Evolutionary conservation across 305 asterid species (phyloP), one percentile per base, ranked within the genome.

Genomic region (Rubia tinctorum): DNA sequence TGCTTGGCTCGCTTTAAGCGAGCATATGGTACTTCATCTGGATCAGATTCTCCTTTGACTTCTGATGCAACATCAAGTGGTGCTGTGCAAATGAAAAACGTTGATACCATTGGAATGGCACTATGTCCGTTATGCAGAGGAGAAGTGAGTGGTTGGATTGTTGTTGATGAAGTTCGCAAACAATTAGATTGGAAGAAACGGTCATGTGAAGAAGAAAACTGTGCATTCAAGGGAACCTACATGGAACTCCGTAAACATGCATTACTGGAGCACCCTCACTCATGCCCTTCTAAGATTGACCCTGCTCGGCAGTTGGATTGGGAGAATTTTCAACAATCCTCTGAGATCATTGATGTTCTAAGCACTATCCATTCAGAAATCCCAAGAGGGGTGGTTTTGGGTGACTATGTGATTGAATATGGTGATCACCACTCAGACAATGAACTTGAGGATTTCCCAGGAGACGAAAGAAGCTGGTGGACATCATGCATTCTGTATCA

Each of bases 361-460:
- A 89, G 90, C 82, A 91, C 97, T 64, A 91, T 91, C 27, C 96
- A 91, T 69, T 84, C 97, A 2, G 92, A 89, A 78, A 87, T 91
- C 40, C 97, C 97, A 1, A 81, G 88, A 5, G 96, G 96, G 45
- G 92, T 91, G 68, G 92, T 91, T 73, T 78, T 89, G 58, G 96
- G 97, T 58, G 97, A 91, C 82, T 91, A 91, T 83, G 96, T 91
- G 69, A 91, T 91, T 60, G 97, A 91, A 78, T 91, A 91, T 73
- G 97, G 97, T 69, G 89, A 89, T 76, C 89, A 87, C 73, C 80
- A 89, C 76, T 89, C 94, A 22, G 94, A 90, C 37, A 96, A 91
- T 76, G 96, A 88, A 64, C 86, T 83, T 63, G 97, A 87, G 27
- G 88, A 87, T 63, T 88, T 88, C 73, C 95, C 75, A 34, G 83